A percentile compares a stretch with the other conserved stretches of the same genome.
phyloP scores from a whole-genome alignment of 345 rosid species.

The Ailanthus altissimus region DNA sequence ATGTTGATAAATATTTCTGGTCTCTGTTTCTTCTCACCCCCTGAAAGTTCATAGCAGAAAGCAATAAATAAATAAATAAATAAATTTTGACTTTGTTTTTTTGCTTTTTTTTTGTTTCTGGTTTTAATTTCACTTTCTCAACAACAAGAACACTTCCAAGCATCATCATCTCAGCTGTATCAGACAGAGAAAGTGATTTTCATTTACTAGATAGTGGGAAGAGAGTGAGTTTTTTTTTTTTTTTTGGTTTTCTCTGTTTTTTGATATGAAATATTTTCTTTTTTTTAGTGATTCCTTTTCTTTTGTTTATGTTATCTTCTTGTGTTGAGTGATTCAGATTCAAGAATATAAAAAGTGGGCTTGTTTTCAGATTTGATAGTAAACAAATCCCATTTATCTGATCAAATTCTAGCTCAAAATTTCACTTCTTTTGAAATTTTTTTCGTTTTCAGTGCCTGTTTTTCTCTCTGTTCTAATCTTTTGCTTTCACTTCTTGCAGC shows the following conservation, averaged over 20 bases:
- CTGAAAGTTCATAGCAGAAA: conserved; percentile 1
- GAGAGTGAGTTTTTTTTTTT: conserved; percentile 15
- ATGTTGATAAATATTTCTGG: conserved; percentile 8
- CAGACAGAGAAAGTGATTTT: background rate
- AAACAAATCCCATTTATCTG: background rate
- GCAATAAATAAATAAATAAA: background rate
- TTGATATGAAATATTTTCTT: conserved; percentile 7
- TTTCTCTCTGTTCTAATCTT: too few species aligned
- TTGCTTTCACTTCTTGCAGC: background rate
- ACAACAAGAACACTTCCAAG: conserved; percentile 12
- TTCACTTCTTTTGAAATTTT: background rate
- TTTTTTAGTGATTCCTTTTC: conserved; percentile 16
- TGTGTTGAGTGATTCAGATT: conserved; percentile 29
- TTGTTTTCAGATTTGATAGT: conserved; percentile 28
- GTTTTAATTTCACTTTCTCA: background rate
- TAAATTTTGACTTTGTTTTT: background rate
- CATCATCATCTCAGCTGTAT: conserved; percentile 8
- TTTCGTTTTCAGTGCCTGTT: background rate
- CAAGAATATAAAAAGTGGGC: conserved; percentile 26
- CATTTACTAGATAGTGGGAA: conserved; percentile 12
- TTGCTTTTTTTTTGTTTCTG: too few species aligned
- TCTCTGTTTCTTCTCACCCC: conserved; percentile 13
- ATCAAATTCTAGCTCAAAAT: background rate
- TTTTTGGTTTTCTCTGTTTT: conserved; percentile 3
- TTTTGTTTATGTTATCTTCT: conserved; percentile 26